phyloP scores from a whole-genome alignment of 148 eudicot genomes.

The Nepenthes mirabilis region DNA sequence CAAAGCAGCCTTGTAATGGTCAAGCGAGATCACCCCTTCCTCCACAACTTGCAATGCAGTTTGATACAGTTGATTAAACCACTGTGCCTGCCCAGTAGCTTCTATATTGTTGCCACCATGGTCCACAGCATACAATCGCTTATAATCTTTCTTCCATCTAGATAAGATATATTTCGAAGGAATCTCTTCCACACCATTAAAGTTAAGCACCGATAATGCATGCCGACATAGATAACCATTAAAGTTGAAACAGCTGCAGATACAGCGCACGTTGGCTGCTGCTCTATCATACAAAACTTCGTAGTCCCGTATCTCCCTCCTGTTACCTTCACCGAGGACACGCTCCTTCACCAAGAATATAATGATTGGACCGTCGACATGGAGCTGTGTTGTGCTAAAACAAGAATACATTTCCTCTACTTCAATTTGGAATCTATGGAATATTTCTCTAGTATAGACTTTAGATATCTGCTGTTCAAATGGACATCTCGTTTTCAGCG shows the following conservation, averaged over 20 bases:
- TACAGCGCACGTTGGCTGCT: conserved; percentile 55
- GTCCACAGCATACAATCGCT: conserved; percentile 33
- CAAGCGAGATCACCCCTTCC: conserved; percentile 57
- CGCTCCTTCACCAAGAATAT: conserved; percentile 68
- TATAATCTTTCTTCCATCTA: conserved; percentile 64
- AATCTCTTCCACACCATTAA: conserved; percentile 61
- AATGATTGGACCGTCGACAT: conserved; percentile 38
- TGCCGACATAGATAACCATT: conserved; percentile 68
- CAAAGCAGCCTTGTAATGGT: conserved; percentile 61
- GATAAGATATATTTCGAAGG: conserved; percentile 54
- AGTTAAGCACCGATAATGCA: conserved; percentile 61
- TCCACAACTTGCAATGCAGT: conserved; percentile 70
- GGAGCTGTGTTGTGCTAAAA: conserved; percentile 57
- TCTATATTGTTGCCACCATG: conserved; percentile 18
- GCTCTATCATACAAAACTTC: conserved; percentile 56
- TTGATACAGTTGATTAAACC: conserved; percentile 50
- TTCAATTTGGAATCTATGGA: conserved; percentile 53
- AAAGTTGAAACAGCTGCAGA: conserved; percentile 68
- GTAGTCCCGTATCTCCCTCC: conserved; percentile 50
- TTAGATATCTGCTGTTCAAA: conserved; percentile 60
- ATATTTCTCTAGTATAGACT: conserved; percentile 52
- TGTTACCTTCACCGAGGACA: conserved; percentile 35
- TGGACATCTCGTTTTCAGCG: conserved; percentile 48
- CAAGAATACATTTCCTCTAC: conserved; percentile 86
- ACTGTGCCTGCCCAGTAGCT: conserved; percentile 20